Evolutionary conservation across 2,329 filamentous ascomycete species (phyloP).

Genomic region (Calycina herbarum): DNA sequence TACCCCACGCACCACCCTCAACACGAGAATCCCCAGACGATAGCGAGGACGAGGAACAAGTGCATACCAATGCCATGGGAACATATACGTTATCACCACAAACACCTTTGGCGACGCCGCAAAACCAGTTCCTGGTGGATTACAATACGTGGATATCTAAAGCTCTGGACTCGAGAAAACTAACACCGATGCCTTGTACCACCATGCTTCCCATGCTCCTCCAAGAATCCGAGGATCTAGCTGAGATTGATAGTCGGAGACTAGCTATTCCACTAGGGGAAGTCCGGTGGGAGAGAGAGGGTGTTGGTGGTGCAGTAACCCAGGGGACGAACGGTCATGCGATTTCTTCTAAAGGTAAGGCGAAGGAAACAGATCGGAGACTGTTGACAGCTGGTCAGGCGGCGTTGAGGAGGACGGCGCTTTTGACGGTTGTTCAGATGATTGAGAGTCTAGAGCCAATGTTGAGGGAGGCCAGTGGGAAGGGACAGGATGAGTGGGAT

Average conservation of each 20-base stretch:
- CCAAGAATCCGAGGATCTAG: conserved; percentile 74
- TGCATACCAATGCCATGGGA: conserved; percentile 66
- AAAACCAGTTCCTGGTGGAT: conserved; percentile 79
- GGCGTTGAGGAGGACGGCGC: conserved; percentile 75
- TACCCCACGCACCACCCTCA: conserved; percentile 65
- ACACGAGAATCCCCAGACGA: conserved; percentile 39
- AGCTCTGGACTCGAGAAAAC: conserved; percentile 68
- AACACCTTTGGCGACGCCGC: conserved; percentile 76
- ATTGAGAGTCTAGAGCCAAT: conserved; percentile 84
- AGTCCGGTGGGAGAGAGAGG: conserved; percentile 82
- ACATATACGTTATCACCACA: conserved; percentile 82
- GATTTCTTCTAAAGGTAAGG: conserved; percentile 37
- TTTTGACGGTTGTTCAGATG: conserved; percentile 77
- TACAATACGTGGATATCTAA: conserved; percentile 82
- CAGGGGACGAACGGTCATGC: conserved; percentile 55
- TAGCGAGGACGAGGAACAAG: conserved; percentile 59
- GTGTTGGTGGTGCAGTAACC: conserved; percentile 61
- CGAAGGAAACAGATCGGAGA: conserved; percentile 31
- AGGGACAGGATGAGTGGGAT: conserved; percentile 91
- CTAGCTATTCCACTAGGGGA: conserved; percentile 86
- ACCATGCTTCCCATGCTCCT: conserved; percentile 73
- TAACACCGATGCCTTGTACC: conserved; percentile 77
- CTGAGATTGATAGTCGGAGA: conserved; percentile 69
- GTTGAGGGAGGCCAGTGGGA: conserved; percentile 77
- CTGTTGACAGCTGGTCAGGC: conserved; percentile 59